Percentiles rank a stretch among this genome's conserved stretches.
These are phyloP conservation scores for Pulveroboletus ravenelii DNA, from an alignment of 768 basidiomycete species.

Conservation along the genomic window DNA sequence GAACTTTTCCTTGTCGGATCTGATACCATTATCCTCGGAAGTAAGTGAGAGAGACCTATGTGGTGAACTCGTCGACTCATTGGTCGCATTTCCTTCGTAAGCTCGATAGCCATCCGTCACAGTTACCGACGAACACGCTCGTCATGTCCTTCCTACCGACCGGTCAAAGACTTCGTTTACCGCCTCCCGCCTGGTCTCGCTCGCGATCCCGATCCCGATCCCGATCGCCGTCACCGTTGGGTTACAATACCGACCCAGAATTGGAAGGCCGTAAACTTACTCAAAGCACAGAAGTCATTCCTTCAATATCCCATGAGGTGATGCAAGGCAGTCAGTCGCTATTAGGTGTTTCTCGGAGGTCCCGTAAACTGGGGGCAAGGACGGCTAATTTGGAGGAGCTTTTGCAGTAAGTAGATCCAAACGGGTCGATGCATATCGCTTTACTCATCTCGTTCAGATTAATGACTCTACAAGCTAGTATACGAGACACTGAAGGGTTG, in stretches of 20 bases:
- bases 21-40: slow-evolving; percentile 57
- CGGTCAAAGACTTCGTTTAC: slow-evolving; percentile 56
- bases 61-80: slow-evolving; percentile 10
- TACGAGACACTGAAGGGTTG: slow-evolving; percentile 47
- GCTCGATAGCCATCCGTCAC: slow-evolving; percentile 37
- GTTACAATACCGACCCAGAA: slow-evolving; percentile 75
- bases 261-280: slow-evolving; percentile 42
- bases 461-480: slow-evolving; percentile 47
- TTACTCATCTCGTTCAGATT: slow-evolving; percentile 36
- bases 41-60: slow-evolving; percentile 38
- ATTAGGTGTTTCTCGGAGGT: slow-evolving; percentile 16
- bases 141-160: slow-evolving; percentile 61
- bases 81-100: slow-evolving; percentile 14
- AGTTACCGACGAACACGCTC: slow-evolving; percentile 70
- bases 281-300: slow-evolving; percentile 21
- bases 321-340: slow-evolving; percentile 11
- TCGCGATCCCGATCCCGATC: slow-evolving; percentile 23
- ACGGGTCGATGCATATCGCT: neutral
- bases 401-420: slow-evolving; percentile 49
- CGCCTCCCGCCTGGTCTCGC: slow-evolving; percentile 30
- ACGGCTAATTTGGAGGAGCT: slow-evolving; percentile 67
- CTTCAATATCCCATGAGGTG: slow-evolving; percentile 19
- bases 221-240: slow-evolving; percentile 56
- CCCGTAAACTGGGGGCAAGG: slow-evolving; percentile 30
- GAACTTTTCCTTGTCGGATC: slow-evolving; percentile 54